Base-by-base conservation (phyloP, 768 basidiomycete species). In the Russula vinacea region DNA sequence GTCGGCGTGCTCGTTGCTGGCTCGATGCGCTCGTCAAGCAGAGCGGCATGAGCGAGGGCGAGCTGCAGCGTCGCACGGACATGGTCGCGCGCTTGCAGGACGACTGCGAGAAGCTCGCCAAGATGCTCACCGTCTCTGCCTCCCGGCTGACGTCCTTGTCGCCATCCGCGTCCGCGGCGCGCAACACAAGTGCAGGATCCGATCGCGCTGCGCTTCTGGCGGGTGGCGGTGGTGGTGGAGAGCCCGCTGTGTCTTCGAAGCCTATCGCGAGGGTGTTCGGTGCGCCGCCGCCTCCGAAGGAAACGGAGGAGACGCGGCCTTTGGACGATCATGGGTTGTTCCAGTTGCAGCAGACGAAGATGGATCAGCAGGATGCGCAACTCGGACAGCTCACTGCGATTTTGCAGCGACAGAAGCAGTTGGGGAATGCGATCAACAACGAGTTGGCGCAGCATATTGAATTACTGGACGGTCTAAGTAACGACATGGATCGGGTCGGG, bases 391-490 rank as follows among this genome's bases (percentile, higher is more conserved):
- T 98, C 53, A 87, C 90, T 0, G 82, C 91, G 0, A 87, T 97
- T 63, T 79, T 98, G 47, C 84, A 85, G 69, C 82, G 94, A 42
- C 95, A 98, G 75, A 82, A 87, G 71, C 86, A 91, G 32, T 81
- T 98, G 13, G 96, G 94, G 22, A 79, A 89, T 62, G 93, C 92
- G 9, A 97, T 98, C 63, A 82, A 83, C 56, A 81, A 80, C 56
- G 96, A 98, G 75, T 85, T 98, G 67, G 80, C 79, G 13, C 75
- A 84, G 65, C 96, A 98, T 74, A 94, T 86, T 68, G 92, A 94
- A 71, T 75, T 95, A 75, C 75, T 98, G 70, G 92, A 97, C 72
- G 84, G 85, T 73, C 76, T 98, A 65, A 79, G 84, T 8, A 75
- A 80, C 47, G 87, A 92, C 17, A 89, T 96, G 37, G 93, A 95